Evolutionary conservation across 2,329 filamentous ascomycete species (phyloP).

Genomic region (Fusarium sp.): DNA sequence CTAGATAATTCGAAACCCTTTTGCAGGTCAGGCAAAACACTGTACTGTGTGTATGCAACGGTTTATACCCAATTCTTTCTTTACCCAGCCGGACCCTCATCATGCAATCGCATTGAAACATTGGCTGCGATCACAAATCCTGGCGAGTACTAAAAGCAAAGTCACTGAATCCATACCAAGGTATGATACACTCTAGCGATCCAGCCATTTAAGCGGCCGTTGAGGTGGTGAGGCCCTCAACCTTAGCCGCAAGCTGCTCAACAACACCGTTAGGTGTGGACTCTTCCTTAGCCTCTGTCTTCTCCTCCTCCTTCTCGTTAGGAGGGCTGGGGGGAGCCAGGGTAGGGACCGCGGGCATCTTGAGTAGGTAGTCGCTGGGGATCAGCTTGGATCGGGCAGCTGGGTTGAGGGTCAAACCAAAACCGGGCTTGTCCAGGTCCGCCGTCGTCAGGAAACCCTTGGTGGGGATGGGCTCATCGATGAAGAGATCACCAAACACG

Average conservation of each 20-base stretch:
- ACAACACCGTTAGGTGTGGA: slow-evolving; percentile 42
- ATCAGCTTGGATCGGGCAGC: slow-evolving; percentile 78
- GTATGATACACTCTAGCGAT: background rate
- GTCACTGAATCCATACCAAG: background rate
- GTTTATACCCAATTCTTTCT: background rate
- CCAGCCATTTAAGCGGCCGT: slow-evolving; percentile 15
- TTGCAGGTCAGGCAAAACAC: background rate
- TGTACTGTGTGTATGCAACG: background rate
- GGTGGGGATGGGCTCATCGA: slow-evolving; percentile 89
- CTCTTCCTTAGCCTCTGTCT: slow-evolving; percentile 25
- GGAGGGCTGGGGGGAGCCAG: slow-evolving; percentile 51
- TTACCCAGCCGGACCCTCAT: background rate
- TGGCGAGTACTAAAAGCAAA: background rate
- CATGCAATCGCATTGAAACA: slow-evolving; percentile 10
- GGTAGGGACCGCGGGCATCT: slow-evolving; percentile 68
- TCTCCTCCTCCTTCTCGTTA: slow-evolving; percentile 36
- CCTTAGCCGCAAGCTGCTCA: slow-evolving; percentile 50
- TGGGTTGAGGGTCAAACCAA: slow-evolving; percentile 89
- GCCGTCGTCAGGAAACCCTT: slow-evolving; percentile 85
- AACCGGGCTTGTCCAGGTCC: slow-evolving; percentile 88
- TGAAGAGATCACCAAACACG: slow-evolving; percentile 91
- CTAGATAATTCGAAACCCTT: background rate
- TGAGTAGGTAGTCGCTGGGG: slow-evolving; percentile 78
- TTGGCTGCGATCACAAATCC: slow-evolving; percentile 3
- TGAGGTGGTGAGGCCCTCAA: slow-evolving; percentile 50